Conservation (phyloP, 2,329 filamentous ascomycete species). For the Aplosporella prunicola region DNA sequence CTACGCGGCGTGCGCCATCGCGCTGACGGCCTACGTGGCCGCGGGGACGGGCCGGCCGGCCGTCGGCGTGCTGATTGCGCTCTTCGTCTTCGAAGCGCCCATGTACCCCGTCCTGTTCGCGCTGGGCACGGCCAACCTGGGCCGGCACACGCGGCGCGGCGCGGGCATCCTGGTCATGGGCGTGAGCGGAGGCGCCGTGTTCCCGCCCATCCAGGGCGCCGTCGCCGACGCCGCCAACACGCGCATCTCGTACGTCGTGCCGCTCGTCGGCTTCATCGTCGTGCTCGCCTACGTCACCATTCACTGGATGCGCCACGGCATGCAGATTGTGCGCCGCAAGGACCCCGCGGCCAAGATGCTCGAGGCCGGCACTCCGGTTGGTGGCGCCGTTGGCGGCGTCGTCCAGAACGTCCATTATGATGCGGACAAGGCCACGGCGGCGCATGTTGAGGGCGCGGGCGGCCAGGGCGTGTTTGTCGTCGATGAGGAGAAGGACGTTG, state of each 20-base stretch:
- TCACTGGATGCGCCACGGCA: conserved; percentile 26
- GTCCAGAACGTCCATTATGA: conserved; percentile 9
- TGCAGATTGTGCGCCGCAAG: conserved; percentile 24
- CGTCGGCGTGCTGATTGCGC: conserved; percentile 25
- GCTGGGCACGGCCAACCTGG: conserved; percentile 31
- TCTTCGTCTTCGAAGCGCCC: conserved; percentile 29
- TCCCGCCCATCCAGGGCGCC: conserved; percentile 27
- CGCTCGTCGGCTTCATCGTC: conserved; percentile 35
- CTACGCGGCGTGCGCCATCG: conserved; percentile 16
- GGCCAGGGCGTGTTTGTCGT: too few relatives aligned
- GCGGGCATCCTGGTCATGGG: conserved; percentile 34
- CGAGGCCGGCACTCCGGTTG: conserved; percentile 13
- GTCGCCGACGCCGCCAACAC: conserved; percentile 32
- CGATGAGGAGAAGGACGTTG: too few relatives aligned
- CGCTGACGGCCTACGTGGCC: conserved; percentile 25
- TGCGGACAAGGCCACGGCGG: conserved; percentile 1
- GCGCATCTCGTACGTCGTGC: conserved; percentile 36
- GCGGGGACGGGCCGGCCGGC: conserved; percentile 22
- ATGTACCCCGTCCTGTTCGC: conserved; percentile 34
- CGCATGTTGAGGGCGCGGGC: conserved; percentile 2
- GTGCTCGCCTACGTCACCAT: conserved; percentile 24
- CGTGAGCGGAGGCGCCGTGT: conserved; percentile 26
- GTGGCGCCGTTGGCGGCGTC: conserved; percentile 13
- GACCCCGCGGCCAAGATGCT: conserved; percentile 14
- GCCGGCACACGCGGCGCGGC: conserved; percentile 29